Evolutionary conservation across 345 rosid species (phyloP), one percentile per base, ranked within the genome.

Genomic region (Acer saccharum): DNA sequence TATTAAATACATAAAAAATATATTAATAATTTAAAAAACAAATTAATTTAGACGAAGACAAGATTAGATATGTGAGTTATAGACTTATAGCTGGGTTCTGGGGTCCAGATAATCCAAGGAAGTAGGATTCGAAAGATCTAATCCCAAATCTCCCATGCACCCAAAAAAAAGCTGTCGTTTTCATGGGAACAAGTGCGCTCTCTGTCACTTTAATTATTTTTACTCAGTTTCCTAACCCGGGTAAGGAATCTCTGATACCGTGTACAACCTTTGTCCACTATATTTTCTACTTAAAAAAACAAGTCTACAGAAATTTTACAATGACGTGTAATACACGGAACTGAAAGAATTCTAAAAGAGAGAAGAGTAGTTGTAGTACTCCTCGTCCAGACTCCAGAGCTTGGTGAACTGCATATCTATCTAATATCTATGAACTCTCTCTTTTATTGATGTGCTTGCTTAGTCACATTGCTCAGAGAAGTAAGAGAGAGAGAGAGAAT

Each of bases 171-270:
- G 55, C 67, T 64, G 75, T 48, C 41, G 23, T 35, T 68, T 62
- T 73, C 50, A 60, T n/a, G 48, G 75, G 76, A 74, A 70, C 63
- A 48, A 27, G 72, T 73, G 81, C 72, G 25, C 60, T 16, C 43
- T 70, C 12, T 25, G 5, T 21, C 64, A 60, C 64, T 60, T 10
- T 60, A 60, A 60, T 60, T 43, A 39, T 50, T 73, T 55, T 2
- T 2, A 48, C 66, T 71, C 75, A 81, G 69, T 77, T 82, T 74
- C 79, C 58, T 65, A 4, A 9, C 62, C 69, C 6, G 25, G 69
- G 79, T 57, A 81, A 81, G 35, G 79, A 78, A 81, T 81, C 84
- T 81, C 84, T 82, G 72, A 52, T 79, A 60, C 66, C 72, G 72
- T 76, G 78, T 14, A 1, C 43, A 50, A 21, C 52, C 20, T 4